Conservation (phyloP, 345 rosid genomes). For the Gossypium raimondii region DNA sequence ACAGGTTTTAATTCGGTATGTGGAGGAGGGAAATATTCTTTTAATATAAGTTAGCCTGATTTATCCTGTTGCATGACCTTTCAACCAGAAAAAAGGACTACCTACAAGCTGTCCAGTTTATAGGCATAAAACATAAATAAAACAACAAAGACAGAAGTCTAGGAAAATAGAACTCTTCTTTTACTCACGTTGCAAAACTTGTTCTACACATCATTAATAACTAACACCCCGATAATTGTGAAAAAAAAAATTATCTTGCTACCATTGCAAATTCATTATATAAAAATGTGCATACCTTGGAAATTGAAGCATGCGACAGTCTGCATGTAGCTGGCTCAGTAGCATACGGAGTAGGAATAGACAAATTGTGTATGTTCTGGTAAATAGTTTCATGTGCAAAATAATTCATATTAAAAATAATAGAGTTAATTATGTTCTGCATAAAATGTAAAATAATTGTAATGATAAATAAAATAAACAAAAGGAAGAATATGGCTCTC, state of each 20-base stretch:
- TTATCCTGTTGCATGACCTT: neutral
- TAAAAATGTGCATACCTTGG: constrained; percentile 43
- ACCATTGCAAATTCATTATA: constrained; percentile 6
- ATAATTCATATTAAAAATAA: constrained; percentile 11
- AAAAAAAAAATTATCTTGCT: neutral
- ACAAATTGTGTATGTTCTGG: constrained; percentile 73
- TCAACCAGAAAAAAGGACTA: constrained; percentile 5
- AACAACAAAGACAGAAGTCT: neutral
- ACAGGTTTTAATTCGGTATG: neutral
- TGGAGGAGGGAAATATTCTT: neutral
- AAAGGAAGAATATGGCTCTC: neutral
- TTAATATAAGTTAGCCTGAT: neutral
- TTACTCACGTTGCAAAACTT: neutral
- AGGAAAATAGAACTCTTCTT: neutral
- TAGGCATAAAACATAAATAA: neutral
- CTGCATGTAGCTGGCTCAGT: constrained; percentile 36
- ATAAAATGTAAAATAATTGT: neutral
- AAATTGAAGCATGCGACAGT: constrained; percentile 53
- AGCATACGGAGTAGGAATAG: constrained; percentile 36
- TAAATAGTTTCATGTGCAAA: constrained; percentile 23
- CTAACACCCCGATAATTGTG: neutral
- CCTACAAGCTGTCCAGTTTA: constrained; percentile 6
- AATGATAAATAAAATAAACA: neutral
- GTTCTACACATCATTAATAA: neutral
- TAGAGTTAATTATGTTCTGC: neutral